A percentile compares a stretch with the other conserved stretches of the same genome.
Evolutionary conservation across 768 basidiomycete species (phyloP).

Genomic region (Phylloporus scabripes): DNA sequence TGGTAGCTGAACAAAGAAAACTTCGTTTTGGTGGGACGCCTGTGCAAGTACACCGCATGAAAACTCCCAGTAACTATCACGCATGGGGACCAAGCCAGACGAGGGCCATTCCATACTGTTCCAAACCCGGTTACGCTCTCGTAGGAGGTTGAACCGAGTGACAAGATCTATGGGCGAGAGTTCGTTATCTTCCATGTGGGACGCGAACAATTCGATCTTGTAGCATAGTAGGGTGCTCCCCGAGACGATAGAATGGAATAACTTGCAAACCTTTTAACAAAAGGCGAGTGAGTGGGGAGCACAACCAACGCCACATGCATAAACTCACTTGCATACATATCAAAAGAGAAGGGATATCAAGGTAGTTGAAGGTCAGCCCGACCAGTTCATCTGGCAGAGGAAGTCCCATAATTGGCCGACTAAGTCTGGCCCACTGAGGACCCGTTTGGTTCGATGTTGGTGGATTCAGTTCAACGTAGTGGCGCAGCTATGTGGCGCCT

Average conservation of each 20-base stretch:
- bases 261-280: slow-evolving; percentile 26
- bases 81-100: slow-evolving; percentile 9
- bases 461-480: background rate
- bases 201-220: slow-evolving; percentile 27
- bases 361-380: slow-evolving; percentile 19
- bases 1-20: slow-evolving; percentile 27
- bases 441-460: background rate
- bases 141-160: slow-evolving; percentile 23
- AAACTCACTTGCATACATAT: slow-evolving; percentile 24
- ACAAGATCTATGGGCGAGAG: slow-evolving; percentile 15
- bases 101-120: slow-evolving; percentile 20
- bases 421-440: too few relatives aligned
- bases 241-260: slow-evolving; percentile 26
- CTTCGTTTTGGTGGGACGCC: slow-evolving; percentile 13
- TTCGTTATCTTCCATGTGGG: slow-evolving; percentile 24
- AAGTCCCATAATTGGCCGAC: background rate
- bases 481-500: too few relatives aligned
- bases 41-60: slow-evolving; percentile 32
- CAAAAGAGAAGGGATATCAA: slow-evolving; percentile 28
- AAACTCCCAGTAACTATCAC: slow-evolving; percentile 30
- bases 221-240: slow-evolving; percentile 25
- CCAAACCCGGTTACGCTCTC: slow-evolving; percentile 28
- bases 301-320: background rate
- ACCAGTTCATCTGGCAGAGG: slow-evolving; percentile 29
- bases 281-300: background rate